Evolutionary conservation across 164 flowering plant genomes (phyloP).

Genomic region (Berberis vulgaris): DNA sequence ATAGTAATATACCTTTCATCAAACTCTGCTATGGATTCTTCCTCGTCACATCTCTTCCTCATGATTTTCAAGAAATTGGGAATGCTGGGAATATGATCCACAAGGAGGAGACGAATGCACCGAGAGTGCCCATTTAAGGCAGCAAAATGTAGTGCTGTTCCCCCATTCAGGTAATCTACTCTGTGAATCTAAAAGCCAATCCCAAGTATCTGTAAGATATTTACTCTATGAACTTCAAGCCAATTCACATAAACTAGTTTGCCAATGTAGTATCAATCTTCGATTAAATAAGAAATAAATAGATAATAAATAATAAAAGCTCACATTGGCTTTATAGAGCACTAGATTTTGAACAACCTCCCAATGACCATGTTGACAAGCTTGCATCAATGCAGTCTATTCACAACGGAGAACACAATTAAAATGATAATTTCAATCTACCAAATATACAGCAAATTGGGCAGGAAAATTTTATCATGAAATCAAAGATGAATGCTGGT

Average conservation of each 20-base stretch:
- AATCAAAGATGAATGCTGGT: too few relatives aligned
- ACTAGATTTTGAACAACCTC: constrained; percentile 86
- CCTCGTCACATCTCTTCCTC: constrained; percentile 19
- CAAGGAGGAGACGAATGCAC: constrained; percentile 80
- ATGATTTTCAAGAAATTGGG: constrained; percentile 39
- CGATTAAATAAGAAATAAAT: background rate
- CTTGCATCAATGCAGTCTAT: constrained; percentile 99
- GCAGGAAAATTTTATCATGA: too few relatives aligned
- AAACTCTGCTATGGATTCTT: constrained; percentile 34
- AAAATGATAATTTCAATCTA: too few relatives aligned
- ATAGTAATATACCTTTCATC: constrained; percentile 38
- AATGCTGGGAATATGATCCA: constrained; percentile 74
- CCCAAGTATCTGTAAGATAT: constrained; percentile 6
- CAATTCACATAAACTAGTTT: background rate
- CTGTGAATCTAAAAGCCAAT: constrained; percentile 55
- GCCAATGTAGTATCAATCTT: background rate
- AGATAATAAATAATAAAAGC: constrained; percentile 3
- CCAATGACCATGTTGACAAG: constrained; percentile 98
- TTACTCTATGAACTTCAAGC: constrained; percentile 1
- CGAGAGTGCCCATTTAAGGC: constrained; percentile 88
- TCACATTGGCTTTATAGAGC: constrained; percentile 78
- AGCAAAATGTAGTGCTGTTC: constrained; percentile 90
- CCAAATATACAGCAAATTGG: too few relatives aligned
- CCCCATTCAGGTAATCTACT: constrained; percentile 90
- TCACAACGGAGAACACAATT: constrained; percentile 3